Conservation (phyloP, 257 asterid genomes). For the Solanum habrochaites region DNA sequence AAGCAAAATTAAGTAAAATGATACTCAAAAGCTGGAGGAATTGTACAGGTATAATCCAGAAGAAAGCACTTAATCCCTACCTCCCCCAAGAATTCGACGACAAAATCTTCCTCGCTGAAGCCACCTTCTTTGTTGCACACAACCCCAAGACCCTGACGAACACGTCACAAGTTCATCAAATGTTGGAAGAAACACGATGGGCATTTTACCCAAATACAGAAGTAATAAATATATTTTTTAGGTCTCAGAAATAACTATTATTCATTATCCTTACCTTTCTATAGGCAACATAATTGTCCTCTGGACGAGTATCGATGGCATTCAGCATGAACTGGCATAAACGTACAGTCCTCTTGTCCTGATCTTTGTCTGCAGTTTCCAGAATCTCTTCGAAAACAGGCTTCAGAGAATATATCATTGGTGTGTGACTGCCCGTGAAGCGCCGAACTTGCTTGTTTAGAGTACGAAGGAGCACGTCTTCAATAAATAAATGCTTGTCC, state of each 20-base stretch:
- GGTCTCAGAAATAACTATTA: background rate
- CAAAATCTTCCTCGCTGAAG: constrained; percentile 83
- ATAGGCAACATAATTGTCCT: constrained; percentile 89
- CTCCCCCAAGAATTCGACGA: constrained; percentile 98
- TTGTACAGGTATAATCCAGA: background rate
- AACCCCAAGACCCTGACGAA: constrained; percentile 92
- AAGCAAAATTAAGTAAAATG: background rate
- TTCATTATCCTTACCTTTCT: constrained; percentile 58
- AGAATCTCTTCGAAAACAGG: constrained; percentile 77
- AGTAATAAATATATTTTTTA: background rate
- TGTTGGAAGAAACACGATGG: background rate
- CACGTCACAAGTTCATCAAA: constrained; percentile 3
- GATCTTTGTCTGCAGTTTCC: constrained; percentile 43
- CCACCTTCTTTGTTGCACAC: constrained; percentile 97
- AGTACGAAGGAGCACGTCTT: constrained; percentile 78
- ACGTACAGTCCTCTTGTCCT: constrained; percentile 50
- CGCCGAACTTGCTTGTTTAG: constrained; percentile 75
- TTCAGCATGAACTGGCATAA: constrained; percentile 65
- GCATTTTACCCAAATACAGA: background rate
- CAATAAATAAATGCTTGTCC: constrained; percentile 83
- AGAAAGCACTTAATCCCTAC: constrained; percentile 20
- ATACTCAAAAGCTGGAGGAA: background rate
- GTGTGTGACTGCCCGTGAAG: constrained; percentile 82
- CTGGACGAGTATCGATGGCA: constrained; percentile 77
- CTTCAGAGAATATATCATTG: constrained; percentile 75